A percentile compares a stretch with the other conserved stretches of the same genome.
Conservation (phyloP, 2,329 filamentous ascomycete species). For the Triangularia verruculosa region DNA sequence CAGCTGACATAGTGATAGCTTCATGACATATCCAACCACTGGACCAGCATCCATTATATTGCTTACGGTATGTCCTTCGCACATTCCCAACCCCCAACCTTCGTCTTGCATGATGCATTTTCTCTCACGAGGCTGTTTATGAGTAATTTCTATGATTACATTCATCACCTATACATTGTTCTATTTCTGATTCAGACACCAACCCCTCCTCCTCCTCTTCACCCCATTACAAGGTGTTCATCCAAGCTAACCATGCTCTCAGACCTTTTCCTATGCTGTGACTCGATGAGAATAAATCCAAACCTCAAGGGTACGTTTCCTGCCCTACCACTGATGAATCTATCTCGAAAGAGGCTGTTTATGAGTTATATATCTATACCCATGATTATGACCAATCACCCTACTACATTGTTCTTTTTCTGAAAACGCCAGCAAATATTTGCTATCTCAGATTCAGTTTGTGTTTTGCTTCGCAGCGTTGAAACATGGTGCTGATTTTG, state of each 20-base stretch:
- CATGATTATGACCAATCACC: conserved; percentile 25
- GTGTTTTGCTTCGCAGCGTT: not conserved
- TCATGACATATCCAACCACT: too few species aligned
- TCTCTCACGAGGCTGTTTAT: conserved; percentile 2
- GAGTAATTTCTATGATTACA: conserved; percentile 1
- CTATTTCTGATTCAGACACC: not conserved
- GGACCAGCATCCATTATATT: not conserved
- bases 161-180: conserved; percentile 2
- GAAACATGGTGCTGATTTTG: too few species aligned
- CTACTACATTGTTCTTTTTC: conserved; percentile 25
- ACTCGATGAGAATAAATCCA: too few species aligned
- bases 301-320: not conserved
- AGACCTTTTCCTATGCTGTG: conserved; percentile 5
- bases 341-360: conserved; percentile 26
- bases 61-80: not conserved
- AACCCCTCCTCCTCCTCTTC: not conserved
- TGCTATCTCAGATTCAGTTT: not conserved
- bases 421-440: not conserved
- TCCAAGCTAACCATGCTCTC: not conserved
- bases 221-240: not conserved
- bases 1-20: too few species aligned
- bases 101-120: not conserved
- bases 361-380: conserved; percentile 15
- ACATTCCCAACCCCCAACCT: not conserved
- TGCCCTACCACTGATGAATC: conserved; percentile 20